Percentiles rank a stretch among this genome's conserved stretches.
These are phyloP conservation scores for Cajanus cajan DNA, from an alignment of 306 rosid species.

Conservation along the genomic window DNA sequence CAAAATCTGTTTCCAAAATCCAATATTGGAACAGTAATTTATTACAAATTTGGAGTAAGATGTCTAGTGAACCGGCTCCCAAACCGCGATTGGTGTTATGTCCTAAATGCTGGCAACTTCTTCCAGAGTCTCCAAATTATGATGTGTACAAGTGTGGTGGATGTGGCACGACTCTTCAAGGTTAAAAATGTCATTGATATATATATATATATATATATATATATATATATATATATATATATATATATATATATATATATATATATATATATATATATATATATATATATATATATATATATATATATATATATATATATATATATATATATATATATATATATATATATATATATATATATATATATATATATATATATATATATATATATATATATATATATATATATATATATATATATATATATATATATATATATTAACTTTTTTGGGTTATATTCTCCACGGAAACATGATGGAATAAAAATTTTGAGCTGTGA, in stretches of 20 bases:
- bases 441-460: constrained; percentile 5
- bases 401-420: not conserved
- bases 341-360: not conserved
- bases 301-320: not conserved
- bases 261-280: constrained; percentile 7
- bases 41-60: constrained; percentile 35
- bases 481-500: not conserved
- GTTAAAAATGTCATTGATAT: constrained; percentile 37
- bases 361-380: not conserved
- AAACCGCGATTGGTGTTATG: constrained; percentile 75
- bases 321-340: not conserved
- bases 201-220: not conserved
- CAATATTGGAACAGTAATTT: constrained; percentile 24
- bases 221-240: constrained; percentile 3
- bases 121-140: constrained; percentile 61
- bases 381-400: not conserved
- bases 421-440: not conserved
- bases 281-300: constrained; percentile 3
- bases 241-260: not conserved
- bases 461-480: not conserved
- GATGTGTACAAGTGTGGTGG: constrained; percentile 86
- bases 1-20: constrained; percentile 21
- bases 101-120: constrained; percentile 73
- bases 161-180: constrained; percentile 74
- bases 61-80: constrained; percentile 54